Conservation (phyloP, 192 early-diverging fungal species). For the Chytriomyces hyalinus region DNA sequence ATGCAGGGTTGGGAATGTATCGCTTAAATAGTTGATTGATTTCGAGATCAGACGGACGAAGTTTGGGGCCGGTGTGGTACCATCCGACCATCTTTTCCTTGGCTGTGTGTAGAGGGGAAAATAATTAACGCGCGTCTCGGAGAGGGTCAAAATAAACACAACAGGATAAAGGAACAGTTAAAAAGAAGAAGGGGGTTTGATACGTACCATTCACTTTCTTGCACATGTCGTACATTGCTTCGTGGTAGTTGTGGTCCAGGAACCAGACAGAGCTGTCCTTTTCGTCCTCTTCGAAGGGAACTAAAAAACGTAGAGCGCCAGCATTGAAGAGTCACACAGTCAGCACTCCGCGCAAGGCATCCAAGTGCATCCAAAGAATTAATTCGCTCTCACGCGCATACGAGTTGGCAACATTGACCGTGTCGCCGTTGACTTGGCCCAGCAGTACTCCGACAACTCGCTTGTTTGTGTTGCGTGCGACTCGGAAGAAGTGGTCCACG, state of each 20-base stretch:
- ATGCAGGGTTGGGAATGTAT: constrained; percentile 91
- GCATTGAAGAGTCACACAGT: too few relatives aligned
- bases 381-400: constrained; percentile 79
- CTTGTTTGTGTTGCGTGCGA: constrained; percentile 92
- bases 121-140: too few relatives aligned
- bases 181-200: background rate
- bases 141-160: too few relatives aligned
- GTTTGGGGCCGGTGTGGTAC: constrained; percentile 96
- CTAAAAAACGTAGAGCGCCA: constrained; percentile 50
- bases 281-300: constrained; percentile 99
- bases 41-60: constrained; percentile 93
- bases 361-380: too few relatives aligned
- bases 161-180: too few relatives aligned
- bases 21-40: constrained; percentile 98
- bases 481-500: constrained; percentile 98
- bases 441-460: constrained; percentile 95
- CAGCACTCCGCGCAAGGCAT: too few relatives aligned
- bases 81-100: constrained; percentile 97
- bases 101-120: constrained; percentile 51
- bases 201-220: constrained; percentile 95
- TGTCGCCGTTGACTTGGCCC: constrained; percentile 84
- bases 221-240: constrained; percentile 99
- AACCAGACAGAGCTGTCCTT: constrained; percentile 98
- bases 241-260: constrained; percentile 98
- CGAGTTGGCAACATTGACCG: constrained; percentile 95